These are phyloP conservation scores for Leishmania arabica DNA, from an alignment of 208 protist species.

Conservation along the genomic window DNA sequence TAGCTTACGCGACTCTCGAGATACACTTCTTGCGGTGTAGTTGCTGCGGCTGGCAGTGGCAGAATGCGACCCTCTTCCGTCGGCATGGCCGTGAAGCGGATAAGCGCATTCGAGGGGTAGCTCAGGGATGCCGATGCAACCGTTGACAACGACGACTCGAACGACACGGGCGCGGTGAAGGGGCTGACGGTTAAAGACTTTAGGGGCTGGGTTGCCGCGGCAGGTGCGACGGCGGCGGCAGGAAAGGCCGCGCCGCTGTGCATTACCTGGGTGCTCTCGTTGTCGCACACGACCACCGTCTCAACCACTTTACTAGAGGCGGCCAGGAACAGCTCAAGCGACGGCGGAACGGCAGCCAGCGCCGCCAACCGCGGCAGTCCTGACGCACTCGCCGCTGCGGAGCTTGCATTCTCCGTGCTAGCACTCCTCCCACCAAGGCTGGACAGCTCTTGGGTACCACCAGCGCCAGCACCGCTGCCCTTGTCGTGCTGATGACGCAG, in stretches of 20 bases:
- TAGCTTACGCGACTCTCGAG: not conserved
- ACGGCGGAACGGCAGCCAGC: not conserved
- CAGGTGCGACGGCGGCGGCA: not conserved
- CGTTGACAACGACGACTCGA: not conserved
- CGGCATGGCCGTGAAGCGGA: not conserved
- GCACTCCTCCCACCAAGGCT: not conserved
- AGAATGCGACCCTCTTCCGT: not conserved
- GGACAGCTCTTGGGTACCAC: not conserved
- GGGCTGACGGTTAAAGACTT: not conserved
- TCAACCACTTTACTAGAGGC: not conserved
- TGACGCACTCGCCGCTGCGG: not conserved
- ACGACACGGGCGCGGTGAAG: not conserved
- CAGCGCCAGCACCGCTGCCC: not conserved
- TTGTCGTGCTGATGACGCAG: not conserved
- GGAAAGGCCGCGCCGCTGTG: no score
- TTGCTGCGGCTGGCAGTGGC: not conserved
- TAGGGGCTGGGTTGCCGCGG: not conserved
- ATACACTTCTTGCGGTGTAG: not conserved
- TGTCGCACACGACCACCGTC: not conserved
- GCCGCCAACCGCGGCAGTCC: not conserved
- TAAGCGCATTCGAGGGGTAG: not conserved
- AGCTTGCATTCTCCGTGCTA: not conserved
- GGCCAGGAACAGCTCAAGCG: not conserved
- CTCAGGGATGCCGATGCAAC: not conserved
- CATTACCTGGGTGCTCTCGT: not conserved